Base-by-base conservation (phyloP, 2,329 filamentous ascomycete genomes). In the Chalaropsis thielavioides region DNA sequence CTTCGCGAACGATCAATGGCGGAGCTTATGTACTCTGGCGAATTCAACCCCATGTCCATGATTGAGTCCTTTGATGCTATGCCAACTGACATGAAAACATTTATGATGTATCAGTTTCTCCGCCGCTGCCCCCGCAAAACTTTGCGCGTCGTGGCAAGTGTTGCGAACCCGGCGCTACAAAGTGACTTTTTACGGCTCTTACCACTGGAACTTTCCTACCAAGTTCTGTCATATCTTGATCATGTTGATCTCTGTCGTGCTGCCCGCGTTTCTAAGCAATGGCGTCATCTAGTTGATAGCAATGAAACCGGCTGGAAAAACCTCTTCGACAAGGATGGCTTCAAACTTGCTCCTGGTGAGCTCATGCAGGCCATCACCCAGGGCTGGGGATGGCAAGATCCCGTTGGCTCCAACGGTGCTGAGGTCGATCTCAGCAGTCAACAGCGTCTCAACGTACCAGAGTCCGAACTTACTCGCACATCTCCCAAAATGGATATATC, bases 351-450 rank as follows among this genome's bases (percentile, higher is more conserved):
- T 0, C 79, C 86, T 0, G 90, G 89, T 19, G 94, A 99, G 74
- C 79, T 99, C 27, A 85, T 90, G 69, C 86, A 87, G 70, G 92
- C 94, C 38, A 91, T 97, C 64, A 79, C 80, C 51, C 90, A 97
- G 77, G 94, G 94, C 15, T 99, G 94, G 94, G 94, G 92, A 15
- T 99, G 94, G 91, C 94, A 99, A 73, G 90, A 92, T 72, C 90
- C 92, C 0, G 82, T 84, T 64, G 88, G 88, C 0, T 75, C 80
- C 3, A 83, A 89, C 63, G 90, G 88, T 27, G 90, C 82, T 64
- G 94, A 99, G 74, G 81, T 83, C 66, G 92, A 99, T 72, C 75
- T 96, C 61, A 90, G 89, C 73, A 75, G 79, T 68, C 77, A 79
- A 56, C 80, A 73, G 68, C 78, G 76, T 62, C 74, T 83, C 63